Percentiles rank a stretch among this genome's conserved stretches.
Evolutionary conservation across 2,329 filamentous ascomycete species (phyloP).

Genomic region (Scopulariopsis brevicaulis): DNA sequence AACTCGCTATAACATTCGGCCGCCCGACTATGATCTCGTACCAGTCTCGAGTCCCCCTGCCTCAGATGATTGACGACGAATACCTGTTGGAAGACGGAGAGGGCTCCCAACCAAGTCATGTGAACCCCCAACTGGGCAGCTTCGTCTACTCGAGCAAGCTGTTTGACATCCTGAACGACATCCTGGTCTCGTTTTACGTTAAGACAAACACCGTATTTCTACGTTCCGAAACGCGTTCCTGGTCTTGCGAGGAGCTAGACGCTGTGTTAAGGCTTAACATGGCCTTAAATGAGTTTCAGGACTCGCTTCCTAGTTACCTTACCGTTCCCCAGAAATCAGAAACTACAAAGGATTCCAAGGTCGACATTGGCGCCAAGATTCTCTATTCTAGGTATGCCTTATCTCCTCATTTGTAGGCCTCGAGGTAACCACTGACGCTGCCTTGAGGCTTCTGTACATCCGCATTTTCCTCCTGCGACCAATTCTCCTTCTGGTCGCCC

Average conservation of each 20-base stretch:
- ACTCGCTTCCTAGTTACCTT: not conserved
- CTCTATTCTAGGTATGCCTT: conserved; percentile 4
- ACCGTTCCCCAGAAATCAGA: not conserved
- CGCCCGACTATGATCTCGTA: conserved; percentile 7
- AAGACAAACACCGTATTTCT: not conserved
- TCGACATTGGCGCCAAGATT: conserved; percentile 2
- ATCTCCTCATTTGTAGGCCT: not conserved
- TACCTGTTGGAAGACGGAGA: conserved; percentile 4
- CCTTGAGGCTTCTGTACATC: conserved; percentile 2
- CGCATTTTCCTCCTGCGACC: conserved; percentile 4
- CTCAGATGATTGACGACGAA: conserved; percentile 8
- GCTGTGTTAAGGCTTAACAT: not conserved
- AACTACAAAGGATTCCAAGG: not conserved
- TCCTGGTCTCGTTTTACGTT: conserved; percentile 1
- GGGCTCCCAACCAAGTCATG: not conserved
- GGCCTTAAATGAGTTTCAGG: not conserved
- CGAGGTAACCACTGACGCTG: not conserved
- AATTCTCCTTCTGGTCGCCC: not conserved
- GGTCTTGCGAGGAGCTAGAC: not conserved
- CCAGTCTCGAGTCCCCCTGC: not conserved
- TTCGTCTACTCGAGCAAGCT: conserved; percentile 5
- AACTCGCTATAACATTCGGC: conserved; percentile 7
- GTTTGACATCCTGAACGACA: conserved; percentile 4
- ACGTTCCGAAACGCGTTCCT: not conserved
- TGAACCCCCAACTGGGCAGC: not conserved